Evolutionary conservation across 2,329 filamentous ascomycete species (phyloP).

Genomic region (Elsinoe fawcettii): DNA sequence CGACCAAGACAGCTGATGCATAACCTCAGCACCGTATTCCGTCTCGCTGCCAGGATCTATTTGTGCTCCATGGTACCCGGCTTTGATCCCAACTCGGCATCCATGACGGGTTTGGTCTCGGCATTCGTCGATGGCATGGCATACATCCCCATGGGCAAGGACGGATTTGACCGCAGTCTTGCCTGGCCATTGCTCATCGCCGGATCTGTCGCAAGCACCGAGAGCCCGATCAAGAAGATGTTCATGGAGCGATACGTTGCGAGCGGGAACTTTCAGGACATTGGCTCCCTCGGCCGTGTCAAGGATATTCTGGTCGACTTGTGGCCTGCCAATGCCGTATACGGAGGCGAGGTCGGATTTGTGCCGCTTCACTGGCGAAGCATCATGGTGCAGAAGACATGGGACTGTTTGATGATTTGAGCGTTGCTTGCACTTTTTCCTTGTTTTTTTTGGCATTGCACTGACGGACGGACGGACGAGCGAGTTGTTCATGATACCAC

Average conservation of each 20-base stretch:
- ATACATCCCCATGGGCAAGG: constrained; percentile 70
- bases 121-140: constrained; percentile 70
- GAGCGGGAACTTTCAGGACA: constrained; percentile 68
- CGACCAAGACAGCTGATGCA: constrained; percentile 74
- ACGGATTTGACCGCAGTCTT: constrained; percentile 81
- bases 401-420: constrained; percentile 87
- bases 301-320: constrained; percentile 70
- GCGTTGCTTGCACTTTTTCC: constrained; percentile 12
- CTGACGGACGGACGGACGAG: not conserved
- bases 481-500: constrained; percentile 9
- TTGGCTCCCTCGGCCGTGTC: constrained; percentile 81
- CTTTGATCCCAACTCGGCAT: constrained; percentile 66
- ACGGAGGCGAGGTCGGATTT: constrained; percentile 38
- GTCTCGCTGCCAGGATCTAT: constrained; percentile 86
- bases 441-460: not conserved
- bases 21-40: constrained; percentile 87
- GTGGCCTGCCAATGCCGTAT: constrained; percentile 68
- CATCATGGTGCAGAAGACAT: constrained; percentile 82
- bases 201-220: constrained; percentile 66
- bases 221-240: constrained; percentile 67
- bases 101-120: constrained; percentile 67
- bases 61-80: constrained; percentile 92
- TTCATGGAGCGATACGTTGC: constrained; percentile 66
- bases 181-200: constrained; percentile 90
- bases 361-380: constrained; percentile 89